Base-by-base conservation (phyloP, 208 protist species). In the Trichomonas vaginalis region DNA sequence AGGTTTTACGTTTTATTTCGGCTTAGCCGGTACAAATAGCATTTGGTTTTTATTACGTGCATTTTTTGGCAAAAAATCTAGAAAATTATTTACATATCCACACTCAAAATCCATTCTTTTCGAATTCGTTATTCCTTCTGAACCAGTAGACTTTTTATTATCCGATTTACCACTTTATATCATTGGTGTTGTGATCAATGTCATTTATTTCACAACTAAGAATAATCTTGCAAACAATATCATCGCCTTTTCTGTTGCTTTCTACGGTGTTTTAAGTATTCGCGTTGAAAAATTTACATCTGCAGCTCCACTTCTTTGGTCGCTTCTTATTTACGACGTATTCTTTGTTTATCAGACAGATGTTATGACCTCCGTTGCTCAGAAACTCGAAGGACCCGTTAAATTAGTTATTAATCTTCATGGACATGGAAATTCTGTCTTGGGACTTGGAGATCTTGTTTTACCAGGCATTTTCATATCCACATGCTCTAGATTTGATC, bases 331-430 rank as follows among this genome's bases (percentile, higher is more conserved):
- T 17, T 92, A 92, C n/a, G 86, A 92, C 37, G 45, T 39, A 35
- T 92, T 92, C 46, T 92, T 92, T 32, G 86, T 92, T 27, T 92
- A 92, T 51, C 46, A 42, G 6, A 92, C 86, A 51, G 86, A 92
- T 39, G 45, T 92, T 15, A 92, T 92, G 86, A 56, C 86, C 6
- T 51, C 40, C 23, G 86, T 92, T 51, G 86, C 86, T 8, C 14
- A 12, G 0, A 45, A 51, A 51, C 23, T 92, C 37, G 27, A 92
- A 39, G 86, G 86, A n/a, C 86, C 86, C 4, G 35, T 92, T 51
- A 92, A 92, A 47, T 47, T 92, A 15, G 14, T 48, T 48, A 56
- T 92, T 32, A 40, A 83, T 48, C 15, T 35, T 0, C 14, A 45
- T 45, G 27, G 10, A 49, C 0, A 32, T 39, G 86, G 86, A 56